A percentile compares a stretch with the other conserved stretches of the same genome.
Evolutionary conservation across 2,329 filamentous ascomycete species (phyloP).

Genomic region (Colletotrichum magnum): DNA sequence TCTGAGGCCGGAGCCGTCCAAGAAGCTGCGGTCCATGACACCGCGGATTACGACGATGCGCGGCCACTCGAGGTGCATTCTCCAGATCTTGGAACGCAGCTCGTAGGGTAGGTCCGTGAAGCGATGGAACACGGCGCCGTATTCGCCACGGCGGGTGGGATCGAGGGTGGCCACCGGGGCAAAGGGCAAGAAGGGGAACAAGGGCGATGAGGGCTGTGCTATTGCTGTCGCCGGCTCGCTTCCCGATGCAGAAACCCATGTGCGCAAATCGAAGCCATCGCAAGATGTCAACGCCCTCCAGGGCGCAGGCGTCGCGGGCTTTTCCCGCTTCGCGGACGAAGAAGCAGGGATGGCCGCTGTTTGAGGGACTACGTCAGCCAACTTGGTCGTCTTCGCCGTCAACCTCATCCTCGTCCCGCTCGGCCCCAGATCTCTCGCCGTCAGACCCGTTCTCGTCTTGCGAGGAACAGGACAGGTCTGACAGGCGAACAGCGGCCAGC

Average conservation of each 20-base stretch:
- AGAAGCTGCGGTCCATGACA: constrained; percentile 24
- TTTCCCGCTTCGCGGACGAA: constrained; percentile 15
- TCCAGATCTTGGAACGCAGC: constrained; percentile 42
- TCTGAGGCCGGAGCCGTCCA: constrained; percentile 23
- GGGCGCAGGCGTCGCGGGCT: constrained; percentile 9
- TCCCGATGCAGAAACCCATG: constrained; percentile 29
- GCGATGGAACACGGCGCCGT: constrained; percentile 18
- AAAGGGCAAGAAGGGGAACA: neutral
- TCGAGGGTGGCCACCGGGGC: neutral
- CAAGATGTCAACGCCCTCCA: constrained; percentile 26
- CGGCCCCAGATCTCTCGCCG: neutral
- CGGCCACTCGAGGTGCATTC: constrained; percentile 37
- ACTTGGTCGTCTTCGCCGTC: constrained; percentile 7
- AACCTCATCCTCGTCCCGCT: constrained; percentile 4
- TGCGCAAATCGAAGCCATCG: constrained; percentile 36
- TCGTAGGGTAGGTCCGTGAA: constrained; percentile 41
- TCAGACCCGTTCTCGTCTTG: constrained; percentile 6
- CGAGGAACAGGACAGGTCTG: neutral
- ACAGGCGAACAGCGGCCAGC: neutral
- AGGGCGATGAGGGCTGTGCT: neutral
- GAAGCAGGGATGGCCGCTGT: constrained; percentile 20
- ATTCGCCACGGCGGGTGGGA: neutral
- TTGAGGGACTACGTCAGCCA: neutral
- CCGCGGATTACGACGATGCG: constrained; percentile 41
- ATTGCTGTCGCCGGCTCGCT: constrained; percentile 2